A percentile compares a stretch with the other conserved stretches of the same genome.
phyloP scores from a whole-genome alignment of 2,329 filamentous ascomycete species.

The Colletotrichum australisinense region DNA sequence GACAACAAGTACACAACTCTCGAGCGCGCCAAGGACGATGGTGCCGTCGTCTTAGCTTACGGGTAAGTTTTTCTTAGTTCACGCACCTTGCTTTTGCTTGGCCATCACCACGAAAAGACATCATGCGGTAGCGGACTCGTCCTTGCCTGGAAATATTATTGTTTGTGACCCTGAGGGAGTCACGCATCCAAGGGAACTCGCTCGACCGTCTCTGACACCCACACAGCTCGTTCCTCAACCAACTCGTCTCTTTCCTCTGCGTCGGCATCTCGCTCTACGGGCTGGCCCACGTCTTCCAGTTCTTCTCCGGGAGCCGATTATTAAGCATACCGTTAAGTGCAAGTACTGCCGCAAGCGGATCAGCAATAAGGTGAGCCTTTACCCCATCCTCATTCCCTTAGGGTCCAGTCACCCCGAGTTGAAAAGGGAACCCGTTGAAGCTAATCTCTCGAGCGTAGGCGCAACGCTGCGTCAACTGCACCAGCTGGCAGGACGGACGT shows the following conservation, averaged over 20 bases:
- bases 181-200: too few relatives aligned
- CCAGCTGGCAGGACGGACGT: conserved; percentile 63
- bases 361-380: conserved; percentile 70
- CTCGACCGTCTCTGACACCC: neutral
- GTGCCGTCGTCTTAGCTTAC: conserved; percentile 78
- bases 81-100: neutral
- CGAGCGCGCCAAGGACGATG: conserved; percentile 75
- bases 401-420: too few relatives aligned
- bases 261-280: conserved; percentile 74
- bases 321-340: conserved; percentile 77
- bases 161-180: neutral
- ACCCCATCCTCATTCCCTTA: too few relatives aligned
- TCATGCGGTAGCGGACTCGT: neutral
- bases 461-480: conserved; percentile 60
- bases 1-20: conserved; percentile 76
- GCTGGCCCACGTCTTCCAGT: conserved; percentile 72
- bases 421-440: neutral
- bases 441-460: conserved; percentile 43
- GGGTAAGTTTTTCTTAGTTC: conserved; percentile 58
- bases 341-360: conserved; percentile 74
- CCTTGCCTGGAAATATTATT: neutral
- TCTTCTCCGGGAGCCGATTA: conserved; percentile 73
- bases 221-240: conserved; percentile 69
- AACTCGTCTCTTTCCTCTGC: conserved; percentile 73
- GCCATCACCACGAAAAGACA: too few relatives aligned